phyloP scores from a whole-genome alignment of 192 early-diverging fungal genomes.

The Kickxella alabastrina region DNA sequence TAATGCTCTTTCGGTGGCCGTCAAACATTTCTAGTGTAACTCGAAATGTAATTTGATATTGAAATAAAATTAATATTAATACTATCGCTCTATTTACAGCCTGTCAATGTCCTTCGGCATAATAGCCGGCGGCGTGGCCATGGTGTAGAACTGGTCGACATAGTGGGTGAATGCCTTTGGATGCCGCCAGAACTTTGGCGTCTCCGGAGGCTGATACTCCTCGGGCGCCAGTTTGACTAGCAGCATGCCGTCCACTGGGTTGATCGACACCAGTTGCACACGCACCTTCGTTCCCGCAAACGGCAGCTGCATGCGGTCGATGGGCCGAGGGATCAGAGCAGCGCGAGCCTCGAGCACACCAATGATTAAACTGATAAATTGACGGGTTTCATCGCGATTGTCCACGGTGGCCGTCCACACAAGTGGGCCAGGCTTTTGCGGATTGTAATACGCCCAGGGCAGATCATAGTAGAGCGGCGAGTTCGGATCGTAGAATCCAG shows the following conservation, averaged over 20 bases:
- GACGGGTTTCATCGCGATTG: constrained; percentile 34
- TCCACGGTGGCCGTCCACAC: constrained; percentile 42
- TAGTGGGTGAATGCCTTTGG: not conserved
- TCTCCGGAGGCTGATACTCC: constrained; percentile 32
- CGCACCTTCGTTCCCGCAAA: constrained; percentile 48
- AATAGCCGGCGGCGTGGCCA: not conserved
- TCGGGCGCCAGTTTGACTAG: constrained; percentile 39
- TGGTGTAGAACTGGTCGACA: not conserved
- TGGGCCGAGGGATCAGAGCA: constrained; percentile 22
- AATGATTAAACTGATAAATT: constrained; percentile 28
- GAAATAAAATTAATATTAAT: not conserved
- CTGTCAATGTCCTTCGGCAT: too few species aligned
- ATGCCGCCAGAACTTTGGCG: constrained; percentile 29
- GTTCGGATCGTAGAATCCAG: constrained; percentile 29
- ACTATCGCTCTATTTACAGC: not conserved
- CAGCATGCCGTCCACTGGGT: constrained; percentile 10
- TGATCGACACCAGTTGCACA: constrained; percentile 22
- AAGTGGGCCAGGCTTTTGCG: constrained; percentile 32
- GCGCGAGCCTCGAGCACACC: constrained; percentile 6
- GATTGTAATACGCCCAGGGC: constrained; percentile 39
- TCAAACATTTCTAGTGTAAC: not conserved
- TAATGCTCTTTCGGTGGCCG: too few species aligned
- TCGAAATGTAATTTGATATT: not conserved
- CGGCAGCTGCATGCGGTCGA: constrained; percentile 15
- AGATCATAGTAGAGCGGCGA: constrained; percentile 28